Evolutionary conservation across 306 rosid species (phyloP), one percentile per base, ranked within the genome.

Genomic region (Pterocarpus macrocarpus): DNA sequence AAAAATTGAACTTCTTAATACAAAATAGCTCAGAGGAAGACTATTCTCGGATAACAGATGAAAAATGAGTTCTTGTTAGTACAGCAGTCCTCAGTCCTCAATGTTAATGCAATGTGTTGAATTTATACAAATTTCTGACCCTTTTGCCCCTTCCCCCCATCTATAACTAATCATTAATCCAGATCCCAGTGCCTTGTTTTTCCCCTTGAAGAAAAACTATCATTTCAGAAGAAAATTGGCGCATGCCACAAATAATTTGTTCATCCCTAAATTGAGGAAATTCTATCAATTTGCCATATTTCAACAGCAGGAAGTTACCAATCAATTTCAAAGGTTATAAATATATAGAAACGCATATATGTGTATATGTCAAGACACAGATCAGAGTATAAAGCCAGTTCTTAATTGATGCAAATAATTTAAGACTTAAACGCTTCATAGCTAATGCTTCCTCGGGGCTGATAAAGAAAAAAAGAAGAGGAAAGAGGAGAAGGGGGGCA

Each of bases 211-310:
- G 16, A 67, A 63, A 63, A 70, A 53, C 35, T 64, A 7, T 39
- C 45, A 30, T 52, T 81, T 65, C 53, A 8, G 7, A 65, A 71
- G 35, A 49, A 62, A 50, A 4, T 64, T 52, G 36, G 53, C 34
- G 32, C 32, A 65, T 16, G 16, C 53, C 8, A 32, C 16, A 43
- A 3, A 41, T 45, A 74, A 44, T 5, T 33, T 81, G 36, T 64
- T 65, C 75, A 65, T 9, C n/a, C 7, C 14, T 64, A 75, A 59
- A 75, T 72, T 65, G n/a, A 75, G 30, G 8, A 30, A 59, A 64
- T 47, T 38, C 61, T 76, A 61, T 30, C 49, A 69, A 50, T 61
- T 76, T 59, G 16, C 7, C 15, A 69, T 14, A 49, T 49, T 52
- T 59, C 44, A 77, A 14, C 11, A 52, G 44, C 68, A n/a, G 38